Base-by-base conservation (phyloP, 139 green algal species). In the Spirogloea muscicola region DNA sequence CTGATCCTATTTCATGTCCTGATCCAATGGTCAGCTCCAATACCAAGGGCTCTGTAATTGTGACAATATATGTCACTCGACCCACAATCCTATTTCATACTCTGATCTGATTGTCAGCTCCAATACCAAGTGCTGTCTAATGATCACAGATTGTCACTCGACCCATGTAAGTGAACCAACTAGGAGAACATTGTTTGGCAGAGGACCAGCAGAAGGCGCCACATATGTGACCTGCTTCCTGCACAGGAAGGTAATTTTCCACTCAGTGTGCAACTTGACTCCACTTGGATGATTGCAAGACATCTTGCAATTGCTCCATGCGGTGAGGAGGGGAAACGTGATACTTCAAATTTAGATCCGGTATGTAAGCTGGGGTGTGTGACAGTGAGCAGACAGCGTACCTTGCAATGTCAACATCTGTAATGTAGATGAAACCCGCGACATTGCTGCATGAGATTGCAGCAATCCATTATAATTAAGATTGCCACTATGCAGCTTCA, bases 401-500 rank as follows among this genome's bases (percentile, higher is more conserved):
- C 62, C 62, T 72, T 5, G 6, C 5, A 5, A 76, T 60, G 43
- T 96, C 91, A 5, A 96, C 86, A 10, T 87, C 76, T 18, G 87
- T 85, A 6, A 96, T 76, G 59, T 91, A 89, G 39, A 96, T 81
- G 77, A 96, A 97, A 3, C 92, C 92, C 0, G 92, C 92, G 9
- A 96, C 76, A 55, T 95, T 97, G 10, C 68, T 82, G 74, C 73
- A 4, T n/a, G n/a, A n/a, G n/a, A n/a, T n/a, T n/a, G n/a, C n/a
- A n/a, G n/a, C n/a, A n/a, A n/a, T n/a, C n/a, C n/a, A n/a, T n/a
- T n/a, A n/a, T n/a, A n/a, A n/a, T n/a, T n/a, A n/a, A n/a, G n/a
- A n/a, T n/a, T n/a, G n/a, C n/a, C n/a, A n/a, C n/a, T n/a, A n/a
- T n/a, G n/a, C n/a, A n/a, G n/a, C n/a, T n/a, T n/a, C n/a, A n/a